Conservation (phyloP, 2,329 filamentous ascomycete genomes). For the Botrytis aclada region DNA sequence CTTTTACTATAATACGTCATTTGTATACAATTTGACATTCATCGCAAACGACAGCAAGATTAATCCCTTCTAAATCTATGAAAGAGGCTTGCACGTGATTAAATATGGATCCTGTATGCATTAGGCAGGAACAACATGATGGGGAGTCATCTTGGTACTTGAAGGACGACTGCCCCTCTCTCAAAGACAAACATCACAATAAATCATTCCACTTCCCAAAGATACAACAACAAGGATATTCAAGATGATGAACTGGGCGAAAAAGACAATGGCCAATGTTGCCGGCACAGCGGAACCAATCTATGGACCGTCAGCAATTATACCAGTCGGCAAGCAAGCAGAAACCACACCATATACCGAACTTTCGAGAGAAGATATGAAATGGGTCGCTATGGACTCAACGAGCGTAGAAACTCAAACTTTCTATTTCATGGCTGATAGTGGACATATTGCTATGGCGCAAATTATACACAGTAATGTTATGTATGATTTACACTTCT, state of each 20-base stretch:
- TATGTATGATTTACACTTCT: conserved; percentile 57
- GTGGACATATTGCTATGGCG: conserved; percentile 70
- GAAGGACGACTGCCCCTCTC: neutral
- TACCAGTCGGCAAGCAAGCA: conserved; percentile 78
- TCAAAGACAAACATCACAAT: conserved; percentile 12
- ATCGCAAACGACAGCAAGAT: conserved; percentile 10
- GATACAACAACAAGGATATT: conserved; percentile 18
- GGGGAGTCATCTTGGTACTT: conserved; percentile 12
- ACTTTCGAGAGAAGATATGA: conserved; percentile 71
- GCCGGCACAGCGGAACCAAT: conserved; percentile 95
- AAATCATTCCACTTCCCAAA: conserved; percentile 1
- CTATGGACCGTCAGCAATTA: conserved; percentile 86
- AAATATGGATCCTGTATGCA: neutral
- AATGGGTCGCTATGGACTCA: conserved; percentile 76
- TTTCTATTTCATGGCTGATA: conserved; percentile 84
- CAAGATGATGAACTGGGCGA: conserved; percentile 90
- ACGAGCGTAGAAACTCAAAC: conserved; percentile 93
- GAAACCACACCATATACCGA: conserved; percentile 77
- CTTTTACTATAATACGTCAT: conserved; percentile 12
- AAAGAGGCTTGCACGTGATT: conserved; percentile 8
- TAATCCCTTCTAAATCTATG: conserved; percentile 4
- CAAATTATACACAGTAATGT: conserved; percentile 99
- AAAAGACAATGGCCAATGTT: conserved; percentile 80
- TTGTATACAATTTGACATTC: neutral
- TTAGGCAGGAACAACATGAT: conserved; percentile 18